A percentile compares a stretch with the other conserved stretches of the same genome.
Evolutionary conservation across 306 rosid species (phyloP).

Genomic region (Medicago arabica): DNA sequence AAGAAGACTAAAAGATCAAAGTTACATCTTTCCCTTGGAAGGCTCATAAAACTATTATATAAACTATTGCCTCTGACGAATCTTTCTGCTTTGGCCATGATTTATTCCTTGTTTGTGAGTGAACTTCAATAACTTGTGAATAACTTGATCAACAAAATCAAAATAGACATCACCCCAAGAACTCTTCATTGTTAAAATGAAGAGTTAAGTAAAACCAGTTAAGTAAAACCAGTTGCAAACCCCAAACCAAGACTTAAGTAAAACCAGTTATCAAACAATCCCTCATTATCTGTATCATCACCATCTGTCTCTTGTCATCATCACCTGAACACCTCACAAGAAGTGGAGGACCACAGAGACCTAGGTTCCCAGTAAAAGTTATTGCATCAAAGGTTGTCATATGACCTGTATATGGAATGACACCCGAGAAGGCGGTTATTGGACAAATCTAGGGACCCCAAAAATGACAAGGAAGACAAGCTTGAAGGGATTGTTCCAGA

Average conservation of each 20-base stretch:
- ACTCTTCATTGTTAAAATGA: conserved; percentile 44
- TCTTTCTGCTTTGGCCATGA: conserved; percentile 1
- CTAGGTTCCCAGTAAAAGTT: conserved; percentile 49
- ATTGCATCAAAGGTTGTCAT: conserved; percentile 46
- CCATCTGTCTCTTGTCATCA: not conserved
- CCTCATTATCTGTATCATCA: conserved; percentile 12
- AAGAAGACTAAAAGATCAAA: too few relatives aligned
- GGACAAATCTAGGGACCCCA: conserved; percentile 51
- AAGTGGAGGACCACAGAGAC: conserved; percentile 54
- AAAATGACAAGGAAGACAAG: conserved; percentile 46
- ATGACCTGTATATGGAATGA: conserved; percentile 49
- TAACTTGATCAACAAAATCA: conserved; percentile 38
- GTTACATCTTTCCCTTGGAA: not conserved
- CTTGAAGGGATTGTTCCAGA: conserved; percentile 50
- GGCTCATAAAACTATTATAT: not conserved
- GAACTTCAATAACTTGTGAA: conserved; percentile 23
- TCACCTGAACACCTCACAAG: conserved; percentile 37
- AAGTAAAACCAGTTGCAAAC: conserved; percentile 47
- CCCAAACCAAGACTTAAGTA: conserved; percentile 62
- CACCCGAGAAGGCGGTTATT: conserved; percentile 46
- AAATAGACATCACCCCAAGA: conserved; percentile 54
- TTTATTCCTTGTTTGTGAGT: conserved; percentile 2
- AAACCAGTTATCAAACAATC: conserved; percentile 52
- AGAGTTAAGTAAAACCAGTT: conserved; percentile 43
- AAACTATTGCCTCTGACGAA: not conserved